Evolutionary conservation across 2,329 filamentous ascomycete genomes (phyloP).

Genomic region (Aotearoamyces nothofagi): DNA sequence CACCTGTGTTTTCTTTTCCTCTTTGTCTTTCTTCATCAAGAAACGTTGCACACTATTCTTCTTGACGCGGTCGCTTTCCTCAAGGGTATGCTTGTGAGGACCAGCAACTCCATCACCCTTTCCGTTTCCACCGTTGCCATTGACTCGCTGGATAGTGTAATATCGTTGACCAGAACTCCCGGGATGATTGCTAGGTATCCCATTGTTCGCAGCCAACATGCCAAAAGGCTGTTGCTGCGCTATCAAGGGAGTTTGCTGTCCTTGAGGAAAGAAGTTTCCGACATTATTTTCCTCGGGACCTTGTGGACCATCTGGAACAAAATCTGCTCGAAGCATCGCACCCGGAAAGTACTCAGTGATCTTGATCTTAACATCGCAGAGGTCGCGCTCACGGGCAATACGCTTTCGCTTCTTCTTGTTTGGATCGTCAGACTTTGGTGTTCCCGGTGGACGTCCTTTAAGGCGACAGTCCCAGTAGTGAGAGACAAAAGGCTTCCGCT

Average conservation of each 20-base stretch:
- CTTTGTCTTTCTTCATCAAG: constrained; percentile 48
- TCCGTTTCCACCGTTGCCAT: constrained; percentile 60
- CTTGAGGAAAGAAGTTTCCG: constrained; percentile 16
- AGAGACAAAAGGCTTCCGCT: constrained; percentile 67
- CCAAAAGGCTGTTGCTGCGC: constrained; percentile 21
- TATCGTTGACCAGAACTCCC: constrained; percentile 37
- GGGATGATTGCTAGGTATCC: constrained; percentile 26
- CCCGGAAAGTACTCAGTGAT: constrained; percentile 65
- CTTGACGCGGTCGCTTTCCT: constrained; percentile 65
- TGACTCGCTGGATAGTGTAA: constrained; percentile 65
- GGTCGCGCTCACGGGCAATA: constrained; percentile 55
- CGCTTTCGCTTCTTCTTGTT: constrained; percentile 73
- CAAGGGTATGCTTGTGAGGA: constrained; percentile 59
- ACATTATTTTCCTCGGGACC: constrained; percentile 9
- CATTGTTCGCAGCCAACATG: constrained; percentile 24
- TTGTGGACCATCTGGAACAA: constrained; percentile 16
- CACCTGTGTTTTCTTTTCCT: constrained; percentile 43
- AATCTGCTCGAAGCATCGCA: constrained; percentile 19
- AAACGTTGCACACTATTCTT: constrained; percentile 63
- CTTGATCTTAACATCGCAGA: constrained; percentile 82
- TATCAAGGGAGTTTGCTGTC: constrained; percentile 11
- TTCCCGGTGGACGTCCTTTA: constrained; percentile 65
- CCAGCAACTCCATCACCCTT: constrained; percentile 55
- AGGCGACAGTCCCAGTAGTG: constrained; percentile 78
- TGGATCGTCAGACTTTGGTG: constrained; percentile 64